Conservation (phyloP, 2,329 filamentous ascomycete species). For the Alternaria atra region DNA sequence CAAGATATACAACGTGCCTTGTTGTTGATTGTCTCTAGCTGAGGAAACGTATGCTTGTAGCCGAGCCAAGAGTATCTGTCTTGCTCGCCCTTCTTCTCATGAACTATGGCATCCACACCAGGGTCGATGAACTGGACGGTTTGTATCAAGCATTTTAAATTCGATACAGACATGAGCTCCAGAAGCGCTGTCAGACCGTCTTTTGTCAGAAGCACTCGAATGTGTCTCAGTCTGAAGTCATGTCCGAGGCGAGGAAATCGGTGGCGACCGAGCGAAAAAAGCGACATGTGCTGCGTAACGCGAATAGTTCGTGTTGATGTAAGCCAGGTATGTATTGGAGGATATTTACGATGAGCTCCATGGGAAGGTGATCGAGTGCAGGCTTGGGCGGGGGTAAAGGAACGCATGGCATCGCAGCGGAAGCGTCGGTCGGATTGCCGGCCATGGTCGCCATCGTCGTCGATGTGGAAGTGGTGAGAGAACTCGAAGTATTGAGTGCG, state of each 20-base stretch:
- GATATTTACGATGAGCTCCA: not conserved
- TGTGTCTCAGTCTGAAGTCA: not conserved
- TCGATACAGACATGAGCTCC: not conserved
- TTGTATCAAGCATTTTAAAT: not conserved
- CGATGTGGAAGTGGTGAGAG: not conserved
- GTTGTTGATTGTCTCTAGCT: not conserved
- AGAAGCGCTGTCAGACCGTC: not conserved
- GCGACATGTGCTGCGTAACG: not conserved
- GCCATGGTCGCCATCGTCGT: not conserved
- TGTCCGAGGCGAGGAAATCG: not conserved
- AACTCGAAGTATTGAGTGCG: not conserved
- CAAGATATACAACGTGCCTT: not conserved
- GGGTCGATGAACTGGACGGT: not conserved
- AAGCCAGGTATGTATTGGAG: not conserved
- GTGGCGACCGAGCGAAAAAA: not conserved
- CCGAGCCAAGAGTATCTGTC: not conserved
- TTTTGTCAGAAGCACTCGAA: not conserved
- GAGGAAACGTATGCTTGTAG: not conserved
- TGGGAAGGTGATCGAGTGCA: not conserved
- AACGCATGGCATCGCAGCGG: not conserved
- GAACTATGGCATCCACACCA: not conserved
- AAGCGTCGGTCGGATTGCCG: not conserved
- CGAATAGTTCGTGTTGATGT: not conserved
- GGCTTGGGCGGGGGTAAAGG: not conserved
- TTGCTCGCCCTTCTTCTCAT: not conserved